A percentile compares a stretch with the other conserved stretches of the same genome.
Conservation (phyloP, 1,284 basidiomycete species). For the Microbotryomycetes sp. region DNA sequence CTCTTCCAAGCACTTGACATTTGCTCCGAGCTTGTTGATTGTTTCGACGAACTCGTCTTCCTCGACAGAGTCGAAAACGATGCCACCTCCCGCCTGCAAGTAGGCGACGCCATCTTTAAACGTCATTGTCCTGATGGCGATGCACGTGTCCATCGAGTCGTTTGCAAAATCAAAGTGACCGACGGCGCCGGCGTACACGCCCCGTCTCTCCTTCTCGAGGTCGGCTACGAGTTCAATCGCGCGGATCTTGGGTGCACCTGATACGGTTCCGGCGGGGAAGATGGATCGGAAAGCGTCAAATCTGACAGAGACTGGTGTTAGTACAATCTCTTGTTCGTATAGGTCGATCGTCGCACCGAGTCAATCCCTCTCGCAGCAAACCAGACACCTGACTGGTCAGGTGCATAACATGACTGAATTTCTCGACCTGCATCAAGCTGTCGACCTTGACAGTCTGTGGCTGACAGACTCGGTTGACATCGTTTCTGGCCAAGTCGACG, state of each 20-base stretch:
- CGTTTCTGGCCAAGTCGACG: slow-evolving; percentile 97
- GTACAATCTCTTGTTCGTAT: background rate
- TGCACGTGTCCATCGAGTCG: slow-evolving; percentile 96
- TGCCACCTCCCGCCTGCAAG: slow-evolving; percentile 93
- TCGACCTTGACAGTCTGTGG: slow-evolving; percentile 94
- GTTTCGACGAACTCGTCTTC: slow-evolving; percentile 96
- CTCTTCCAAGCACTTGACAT: slow-evolving; percentile 72
- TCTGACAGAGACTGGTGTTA: slow-evolving; percentile 44
- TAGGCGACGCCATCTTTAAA: slow-evolving; percentile 92
- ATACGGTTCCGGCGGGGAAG: slow-evolving; percentile 99
- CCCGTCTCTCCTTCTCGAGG: slow-evolving; percentile 81
- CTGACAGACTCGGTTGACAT: slow-evolving; percentile 95
- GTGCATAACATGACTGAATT: slow-evolving; percentile 97
- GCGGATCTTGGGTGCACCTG: slow-evolving; percentile 97
- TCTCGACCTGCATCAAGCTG: slow-evolving; percentile 86
- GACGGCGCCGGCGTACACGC: slow-evolving; percentile 95
- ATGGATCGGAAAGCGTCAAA: slow-evolving; percentile 99
- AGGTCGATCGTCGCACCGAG: slow-evolving; percentile 50
- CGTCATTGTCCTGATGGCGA: slow-evolving; percentile 96
- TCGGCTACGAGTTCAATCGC: slow-evolving; percentile 88
- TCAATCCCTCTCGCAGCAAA: slow-evolving; percentile 69
- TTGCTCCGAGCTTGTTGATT: slow-evolving; percentile 86
- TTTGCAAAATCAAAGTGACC: slow-evolving; percentile 94
- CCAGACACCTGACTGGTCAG: slow-evolving; percentile 94
- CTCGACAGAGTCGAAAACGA: slow-evolving; percentile 95